These are phyloP conservation scores for Ramichloridium luteum DNA, from an alignment of 2,329 filamentous ascomycete genomes.

Conservation along the genomic window DNA sequence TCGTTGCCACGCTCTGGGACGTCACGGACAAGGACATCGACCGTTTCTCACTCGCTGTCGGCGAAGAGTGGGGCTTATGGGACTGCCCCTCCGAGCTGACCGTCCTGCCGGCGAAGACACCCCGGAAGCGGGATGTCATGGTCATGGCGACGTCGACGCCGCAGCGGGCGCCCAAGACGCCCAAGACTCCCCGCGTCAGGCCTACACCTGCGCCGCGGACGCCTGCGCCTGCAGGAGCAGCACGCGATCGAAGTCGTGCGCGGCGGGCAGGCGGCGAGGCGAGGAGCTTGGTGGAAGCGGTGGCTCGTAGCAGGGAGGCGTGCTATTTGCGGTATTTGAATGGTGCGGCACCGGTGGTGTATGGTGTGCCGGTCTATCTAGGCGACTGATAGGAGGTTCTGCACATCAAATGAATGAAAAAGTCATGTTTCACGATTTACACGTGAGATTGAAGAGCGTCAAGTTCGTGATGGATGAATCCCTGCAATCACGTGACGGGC, in stretches of 20 bases:
- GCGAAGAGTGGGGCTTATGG: conserved; percentile 77
- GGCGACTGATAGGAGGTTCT: too few species aligned
- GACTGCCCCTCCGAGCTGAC: conserved; percentile 10
- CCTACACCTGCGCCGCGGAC: conserved; percentile 22
- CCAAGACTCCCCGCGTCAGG: conserved; percentile 23
- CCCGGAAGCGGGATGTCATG: conserved; percentile 16
- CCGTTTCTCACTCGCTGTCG: conserved; percentile 65
- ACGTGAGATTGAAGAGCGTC: too few species aligned
- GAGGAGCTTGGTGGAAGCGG: conserved; percentile 60
- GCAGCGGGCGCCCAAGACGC: conserved; percentile 21
- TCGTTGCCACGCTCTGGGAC: conserved; percentile 92
- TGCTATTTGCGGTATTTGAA: conserved; percentile 87
- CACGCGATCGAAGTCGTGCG: conserved; percentile 18
- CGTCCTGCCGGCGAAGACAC: conserved; percentile 17
- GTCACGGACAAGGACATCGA: conserved; percentile 97
- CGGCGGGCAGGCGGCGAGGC: conserved; percentile 26
- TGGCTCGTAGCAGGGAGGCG: conserved; percentile 59
- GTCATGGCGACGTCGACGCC: conserved; percentile 18
- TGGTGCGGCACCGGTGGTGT: conserved; percentile 84
- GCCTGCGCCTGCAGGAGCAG: too few species aligned
- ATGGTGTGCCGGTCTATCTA: conserved; percentile 86
- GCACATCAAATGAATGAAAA: too few species aligned
- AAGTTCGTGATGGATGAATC: too few species aligned
- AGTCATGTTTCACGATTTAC: too few species aligned
- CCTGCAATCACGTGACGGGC: too few species aligned